Evolutionary conservation across 2,329 filamentous ascomycete species (phyloP).

Genomic region (Pseudonectria foliicola): DNA sequence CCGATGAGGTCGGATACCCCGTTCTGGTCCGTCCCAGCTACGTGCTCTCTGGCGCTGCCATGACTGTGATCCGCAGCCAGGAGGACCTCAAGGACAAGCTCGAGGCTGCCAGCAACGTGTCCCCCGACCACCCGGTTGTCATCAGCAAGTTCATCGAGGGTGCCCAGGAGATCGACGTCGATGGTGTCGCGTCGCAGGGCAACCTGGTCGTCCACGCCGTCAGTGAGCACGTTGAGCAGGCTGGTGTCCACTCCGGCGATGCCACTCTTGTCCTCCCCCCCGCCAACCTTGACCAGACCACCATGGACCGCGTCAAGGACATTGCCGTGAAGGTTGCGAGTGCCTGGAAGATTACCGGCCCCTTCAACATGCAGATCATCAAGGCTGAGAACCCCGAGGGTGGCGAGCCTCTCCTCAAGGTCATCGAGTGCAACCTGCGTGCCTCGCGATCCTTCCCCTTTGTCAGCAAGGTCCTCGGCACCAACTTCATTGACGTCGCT

Average conservation of each 20-base stretch:
- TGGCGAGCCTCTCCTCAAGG: conserved; percentile 73
- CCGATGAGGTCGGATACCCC: conserved; percentile 78
- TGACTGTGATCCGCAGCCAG: conserved; percentile 89
- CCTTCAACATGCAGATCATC: conserved; percentile 99
- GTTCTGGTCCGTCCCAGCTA: conserved; percentile 93
- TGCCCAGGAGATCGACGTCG: conserved; percentile 92
- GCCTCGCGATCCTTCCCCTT: conserved; percentile 98
- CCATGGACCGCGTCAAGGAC: conserved; percentile 84
- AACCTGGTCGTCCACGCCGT: conserved; percentile 86
- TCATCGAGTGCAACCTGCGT: conserved; percentile 97
- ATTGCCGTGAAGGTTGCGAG: conserved; percentile 95
- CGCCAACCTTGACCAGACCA: conserved; percentile 64
- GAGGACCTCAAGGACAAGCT: conserved; percentile 93
- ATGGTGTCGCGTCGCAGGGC: conserved; percentile 81
- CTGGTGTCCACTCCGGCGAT: conserved; percentile 96
- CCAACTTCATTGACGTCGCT: conserved; percentile 93
- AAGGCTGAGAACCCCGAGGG: conserved; percentile 74
- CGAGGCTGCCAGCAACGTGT: conserved; percentile 80
- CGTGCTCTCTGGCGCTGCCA: conserved; percentile 93
- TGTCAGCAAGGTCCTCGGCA: conserved; percentile 91
- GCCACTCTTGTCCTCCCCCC: conserved; percentile 91
- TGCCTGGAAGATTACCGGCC: conserved; percentile 94
- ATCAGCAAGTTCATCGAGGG: conserved; percentile 98
- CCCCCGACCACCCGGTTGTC: conserved; percentile 93
- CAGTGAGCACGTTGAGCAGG: conserved; percentile 92